Evolutionary conservation across 345 rosid species (phyloP).

Genomic region (Noccaea caerulescens): DNA sequence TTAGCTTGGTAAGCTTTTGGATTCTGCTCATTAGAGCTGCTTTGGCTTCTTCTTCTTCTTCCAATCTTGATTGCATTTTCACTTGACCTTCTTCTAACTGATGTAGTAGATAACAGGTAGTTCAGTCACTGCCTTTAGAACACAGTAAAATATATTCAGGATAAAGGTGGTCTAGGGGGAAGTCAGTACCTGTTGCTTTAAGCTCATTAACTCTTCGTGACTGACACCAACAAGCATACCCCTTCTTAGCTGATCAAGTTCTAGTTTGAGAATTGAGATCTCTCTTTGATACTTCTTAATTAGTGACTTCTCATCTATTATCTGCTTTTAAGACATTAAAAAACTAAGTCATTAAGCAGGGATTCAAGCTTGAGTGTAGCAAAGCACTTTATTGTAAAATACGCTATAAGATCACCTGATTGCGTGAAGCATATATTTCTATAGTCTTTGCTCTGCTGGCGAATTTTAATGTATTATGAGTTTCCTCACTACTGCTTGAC

Average conservation of each 20-base stretch:
- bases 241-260: constrained; percentile 85
- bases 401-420: constrained; percentile 63
- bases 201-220: constrained; percentile 89
- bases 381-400: constrained; percentile 15
- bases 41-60: constrained; percentile 99
- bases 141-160: constrained; percentile 8
- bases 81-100: constrained; percentile 99
- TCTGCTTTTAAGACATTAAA: constrained; percentile 55
- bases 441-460: constrained; percentile 98
- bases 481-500: constrained; percentile 95
- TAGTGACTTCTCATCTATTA: constrained; percentile 95
- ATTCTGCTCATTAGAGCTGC: constrained; percentile 99
- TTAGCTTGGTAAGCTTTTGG: constrained; percentile 95
- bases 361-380: constrained; percentile 22
- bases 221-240: constrained; percentile 89
- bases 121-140: constrained; percentile 16
- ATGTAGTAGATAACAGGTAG: constrained; percentile 30
- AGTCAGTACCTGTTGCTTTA: constrained; percentile 82
- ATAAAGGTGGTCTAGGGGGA: constrained; percentile 7
- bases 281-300: constrained; percentile 98
- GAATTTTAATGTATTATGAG: constrained; percentile 97
- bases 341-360: constrained; percentile 29
- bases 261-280: constrained; percentile 83
- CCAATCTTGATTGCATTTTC: constrained; percentile 98
- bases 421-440: constrained; percentile 95